Evolutionary conservation across 2,329 filamentous ascomycete species (phyloP), one percentile per base, ranked within the genome.

Genomic region (Calonectria hongkongensis): DNA sequence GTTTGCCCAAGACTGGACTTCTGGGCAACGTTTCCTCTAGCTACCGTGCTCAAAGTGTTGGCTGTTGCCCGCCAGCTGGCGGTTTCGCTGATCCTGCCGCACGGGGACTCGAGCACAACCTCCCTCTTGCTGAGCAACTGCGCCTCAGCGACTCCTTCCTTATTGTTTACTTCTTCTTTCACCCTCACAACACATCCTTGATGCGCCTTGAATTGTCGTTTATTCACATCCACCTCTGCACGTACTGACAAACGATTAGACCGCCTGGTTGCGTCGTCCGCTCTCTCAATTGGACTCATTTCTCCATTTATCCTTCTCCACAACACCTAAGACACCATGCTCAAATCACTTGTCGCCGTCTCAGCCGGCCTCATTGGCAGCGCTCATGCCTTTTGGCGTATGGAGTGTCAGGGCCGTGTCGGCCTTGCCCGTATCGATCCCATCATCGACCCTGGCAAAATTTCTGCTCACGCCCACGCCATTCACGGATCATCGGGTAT

Each of bases 381-480:
- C 70, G 88, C 87, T 58, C 81, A 89, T 78, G 95, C 94, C 72
- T 98, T 98, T 85, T 98, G 94, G 94, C 94, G 95, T 82, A 94
- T 98, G 89, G 93, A 95, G 79, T 98, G 95, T 84, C 93, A 91
- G 77, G 92, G 92, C 69, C 89, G 90, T 58, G 87, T 92, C 76
- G 94, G 92, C 74, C 83, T 94, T 70, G 93, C 91, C 63, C 91
- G 94, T 70, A 87, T 98, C 48, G 95, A 98, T 81, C 95, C 95
- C 21, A 87, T 98, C 69, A 88, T 97, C 69, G 88, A 91, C 71
- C 89, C 89, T 3, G 92, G 91, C 63, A 78, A 80, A 25, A 74
- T 91, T 41, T 90, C 92, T 12, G 82, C 87, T 72, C 95, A 98
- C 83, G 89, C 90, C 27, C 95, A 98, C 84, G 87, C 91, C 18